Percentiles rank a stretch among this genome's conserved stretches.
Evolutionary conservation across 2,329 filamentous ascomycete species (phyloP).

Genomic region (Epichloe typhina): DNA sequence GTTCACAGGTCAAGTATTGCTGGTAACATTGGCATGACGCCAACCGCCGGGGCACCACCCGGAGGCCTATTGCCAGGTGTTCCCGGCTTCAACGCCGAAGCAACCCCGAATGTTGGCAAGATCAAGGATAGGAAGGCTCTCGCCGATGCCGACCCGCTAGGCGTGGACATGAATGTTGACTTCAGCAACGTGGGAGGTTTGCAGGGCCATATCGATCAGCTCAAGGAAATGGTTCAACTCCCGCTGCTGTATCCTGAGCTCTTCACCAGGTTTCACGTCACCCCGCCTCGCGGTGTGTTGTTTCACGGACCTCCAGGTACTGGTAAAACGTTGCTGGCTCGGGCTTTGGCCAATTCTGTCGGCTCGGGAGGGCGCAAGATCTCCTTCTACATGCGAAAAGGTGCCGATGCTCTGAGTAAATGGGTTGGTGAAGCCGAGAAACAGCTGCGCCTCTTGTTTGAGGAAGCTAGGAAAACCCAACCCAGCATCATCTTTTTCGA

Average conservation of each 20-base stretch:
- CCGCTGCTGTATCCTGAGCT: constrained; percentile 91
- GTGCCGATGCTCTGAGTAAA: constrained; percentile 92
- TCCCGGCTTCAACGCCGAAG: constrained; percentile 28
- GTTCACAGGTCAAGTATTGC: constrained; percentile 42
- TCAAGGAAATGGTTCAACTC: constrained; percentile 97
- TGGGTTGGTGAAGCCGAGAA: constrained; percentile 98
- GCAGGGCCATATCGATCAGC: constrained; percentile 84
- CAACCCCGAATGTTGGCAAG: constrained; percentile 74
- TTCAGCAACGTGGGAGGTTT: constrained; percentile 91
- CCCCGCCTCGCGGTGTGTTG: constrained; percentile 83
- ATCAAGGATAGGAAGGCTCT: constrained; percentile 85
- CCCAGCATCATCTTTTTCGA: constrained; percentile 99
- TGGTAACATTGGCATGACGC: constrained; percentile 51
- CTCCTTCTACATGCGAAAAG: constrained; percentile 99
- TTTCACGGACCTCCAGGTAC: constrained; percentile 97
- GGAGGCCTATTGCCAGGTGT: constrained; percentile 31
- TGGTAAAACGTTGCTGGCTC: constrained; percentile 91
- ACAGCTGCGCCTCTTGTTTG: constrained; percentile 84
- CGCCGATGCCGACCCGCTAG: constrained; percentile 86
- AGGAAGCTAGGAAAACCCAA: constrained; percentile 89
- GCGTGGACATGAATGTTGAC: constrained; percentile 82
- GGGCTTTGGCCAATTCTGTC: constrained; percentile 82
- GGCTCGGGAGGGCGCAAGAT: constrained; percentile 85
- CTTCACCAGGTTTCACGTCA: constrained; percentile 82
- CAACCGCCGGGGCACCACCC: constrained; percentile 33